phyloP scores from a whole-genome alignment of 176 grass and related monocot species.

The Alopecurus myosuroides region DNA sequence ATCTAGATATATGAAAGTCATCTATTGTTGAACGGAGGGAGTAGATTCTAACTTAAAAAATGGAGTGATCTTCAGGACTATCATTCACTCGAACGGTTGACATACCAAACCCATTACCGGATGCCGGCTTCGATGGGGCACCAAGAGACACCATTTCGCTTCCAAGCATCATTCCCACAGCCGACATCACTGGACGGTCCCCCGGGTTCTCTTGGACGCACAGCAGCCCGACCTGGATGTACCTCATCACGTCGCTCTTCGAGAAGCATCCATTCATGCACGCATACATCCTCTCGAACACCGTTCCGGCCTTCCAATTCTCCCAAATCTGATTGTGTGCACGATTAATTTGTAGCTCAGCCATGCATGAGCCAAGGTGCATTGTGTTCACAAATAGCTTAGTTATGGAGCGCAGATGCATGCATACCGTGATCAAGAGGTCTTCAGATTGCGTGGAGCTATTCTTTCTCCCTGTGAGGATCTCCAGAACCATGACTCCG shows the following conservation, averaged over 20 bases:
- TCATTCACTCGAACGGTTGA: not conserved
- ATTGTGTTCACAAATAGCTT: too few species aligned
- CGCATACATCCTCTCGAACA: not conserved
- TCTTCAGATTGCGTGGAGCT: not conserved
- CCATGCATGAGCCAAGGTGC: not conserved
- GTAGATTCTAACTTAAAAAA: not conserved
- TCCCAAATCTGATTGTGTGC: conserved; percentile 33
- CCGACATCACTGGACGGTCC: conserved; percentile 25
- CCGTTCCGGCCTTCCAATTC: not conserved
- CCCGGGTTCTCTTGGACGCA: conserved; percentile 31
- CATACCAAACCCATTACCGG: not conserved
- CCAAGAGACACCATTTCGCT: not conserved
- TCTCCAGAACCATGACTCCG: conserved; percentile 49
- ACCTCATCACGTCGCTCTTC: not conserved
- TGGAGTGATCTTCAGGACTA: not conserved
- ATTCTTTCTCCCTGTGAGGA: conserved; percentile 44
- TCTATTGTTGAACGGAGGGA: not conserved
- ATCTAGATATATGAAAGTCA: too few species aligned
- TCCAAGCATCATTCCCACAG: conserved; percentile 21
- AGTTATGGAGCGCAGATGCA: too few species aligned
- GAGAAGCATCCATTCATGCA: not conserved
- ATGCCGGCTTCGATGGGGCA: not conserved
- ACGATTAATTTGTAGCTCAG: not conserved
- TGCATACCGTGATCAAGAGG: conserved; percentile 31
- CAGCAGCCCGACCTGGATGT: conserved; percentile 10